These are phyloP conservation scores for Saccharomycopsis schoenii DNA, from an alignment of 805 yeast species.

Conservation along the genomic window DNA sequence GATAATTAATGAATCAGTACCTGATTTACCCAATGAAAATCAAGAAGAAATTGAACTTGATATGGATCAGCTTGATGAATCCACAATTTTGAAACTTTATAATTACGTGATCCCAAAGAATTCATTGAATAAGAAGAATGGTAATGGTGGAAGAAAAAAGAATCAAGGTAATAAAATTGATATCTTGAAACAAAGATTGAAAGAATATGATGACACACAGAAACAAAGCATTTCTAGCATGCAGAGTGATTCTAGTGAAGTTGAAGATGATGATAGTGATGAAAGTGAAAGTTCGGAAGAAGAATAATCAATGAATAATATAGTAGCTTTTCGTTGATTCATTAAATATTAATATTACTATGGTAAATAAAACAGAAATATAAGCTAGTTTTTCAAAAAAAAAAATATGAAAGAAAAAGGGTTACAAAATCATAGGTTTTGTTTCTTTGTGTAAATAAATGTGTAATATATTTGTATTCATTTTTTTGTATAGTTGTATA, in stretches of 20 bases:
- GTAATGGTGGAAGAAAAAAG: slow-evolving; percentile 23
- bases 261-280: slow-evolving; percentile 39
- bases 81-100: slow-evolving; percentile 74
- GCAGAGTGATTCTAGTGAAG: slow-evolving; percentile 27
- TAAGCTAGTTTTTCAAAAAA: background rate
- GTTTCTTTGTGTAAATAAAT: slow-evolving; percentile 1
- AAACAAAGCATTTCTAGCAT: slow-evolving; percentile 26
- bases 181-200: slow-evolving; percentile 62
- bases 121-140: slow-evolving; percentile 25
- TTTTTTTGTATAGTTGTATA: background rate
- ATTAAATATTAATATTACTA: background rate
- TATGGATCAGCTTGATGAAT: slow-evolving; percentile 83
- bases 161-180: slow-evolving; percentile 46
- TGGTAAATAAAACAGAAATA: background rate
- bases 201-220: slow-evolving; percentile 47
- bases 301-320: slow-evolving; percentile 32
- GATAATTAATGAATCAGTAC: slow-evolving; percentile 69
- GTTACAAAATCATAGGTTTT: background rate
- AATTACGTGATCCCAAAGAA: slow-evolving; percentile 52
- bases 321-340: background rate
- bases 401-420: background rate
- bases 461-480: slow-evolving; percentile 1
- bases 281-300: slow-evolving; percentile 66
- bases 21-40: slow-evolving; percentile 39
- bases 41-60: slow-evolving; percentile 96